phyloP scores from a whole-genome alignment of 768 basidiomycete species.

The Lactifluus piperatus region DNA sequence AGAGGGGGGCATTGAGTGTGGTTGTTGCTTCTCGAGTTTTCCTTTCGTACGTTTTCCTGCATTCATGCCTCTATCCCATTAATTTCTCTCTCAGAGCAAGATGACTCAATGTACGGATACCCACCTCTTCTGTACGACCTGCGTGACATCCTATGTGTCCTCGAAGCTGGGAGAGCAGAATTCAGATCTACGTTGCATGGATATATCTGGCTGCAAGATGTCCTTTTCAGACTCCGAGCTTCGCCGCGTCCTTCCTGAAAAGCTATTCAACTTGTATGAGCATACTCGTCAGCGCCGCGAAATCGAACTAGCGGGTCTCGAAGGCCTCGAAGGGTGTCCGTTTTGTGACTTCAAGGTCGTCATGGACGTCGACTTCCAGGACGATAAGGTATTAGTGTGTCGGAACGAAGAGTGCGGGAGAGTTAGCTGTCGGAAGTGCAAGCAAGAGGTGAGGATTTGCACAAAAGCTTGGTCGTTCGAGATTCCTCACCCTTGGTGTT shows the following conservation, averaged over 20 bases:
- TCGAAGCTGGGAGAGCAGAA: slow-evolving; percentile 58
- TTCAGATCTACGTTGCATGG: slow-evolving; percentile 69
- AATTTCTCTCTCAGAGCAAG: slow-evolving; percentile 43
- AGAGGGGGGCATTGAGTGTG: slow-evolving; percentile 63
- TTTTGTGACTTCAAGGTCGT: slow-evolving; percentile 78
- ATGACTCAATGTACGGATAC: slow-evolving; percentile 88
- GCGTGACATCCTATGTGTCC: slow-evolving; percentile 61
- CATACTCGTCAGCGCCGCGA: slow-evolving; percentile 72
- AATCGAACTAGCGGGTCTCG: slow-evolving; percentile 67
- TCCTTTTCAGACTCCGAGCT: slow-evolving; percentile 65
- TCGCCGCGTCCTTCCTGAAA: slow-evolving; percentile 52
- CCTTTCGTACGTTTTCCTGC: slow-evolving; percentile 48
- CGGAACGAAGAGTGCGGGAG: slow-evolving; percentile 59
- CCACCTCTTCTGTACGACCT: slow-evolving; percentile 76
- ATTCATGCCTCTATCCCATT: background rate
- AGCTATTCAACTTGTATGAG: slow-evolving; percentile 62
- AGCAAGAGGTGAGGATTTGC: slow-evolving; percentile 46
- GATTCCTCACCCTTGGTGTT: slow-evolving; percentile 3
- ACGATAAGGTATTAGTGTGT: slow-evolving; percentile 34
- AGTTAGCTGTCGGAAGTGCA: slow-evolving; percentile 74
- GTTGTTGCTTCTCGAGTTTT: slow-evolving; percentile 74
- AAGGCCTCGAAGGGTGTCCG: slow-evolving; percentile 82
- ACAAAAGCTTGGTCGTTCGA: background rate
- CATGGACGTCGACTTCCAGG: slow-evolving; percentile 39
- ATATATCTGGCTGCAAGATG: slow-evolving; percentile 61